Evolutionary conservation across 164 flowering plant species (phyloP).

Genomic region (Malania oleifera): DNA sequence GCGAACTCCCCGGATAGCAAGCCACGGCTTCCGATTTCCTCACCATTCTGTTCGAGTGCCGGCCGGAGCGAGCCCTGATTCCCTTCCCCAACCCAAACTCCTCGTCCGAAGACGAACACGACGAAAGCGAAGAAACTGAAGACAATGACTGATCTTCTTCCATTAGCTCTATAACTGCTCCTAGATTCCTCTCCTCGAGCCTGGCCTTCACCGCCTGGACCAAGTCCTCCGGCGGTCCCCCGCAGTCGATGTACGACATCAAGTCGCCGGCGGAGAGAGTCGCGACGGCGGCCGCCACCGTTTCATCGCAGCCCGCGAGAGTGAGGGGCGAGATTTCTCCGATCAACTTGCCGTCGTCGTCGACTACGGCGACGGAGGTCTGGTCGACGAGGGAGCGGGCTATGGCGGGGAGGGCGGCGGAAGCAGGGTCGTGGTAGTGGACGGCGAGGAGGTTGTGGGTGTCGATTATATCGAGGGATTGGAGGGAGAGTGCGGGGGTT

Average conservation of each 20-base stretch:
- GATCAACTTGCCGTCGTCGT: conserved; percentile 29
- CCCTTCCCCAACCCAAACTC: conserved; percentile 24
- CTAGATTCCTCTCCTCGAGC: conserved; percentile 29
- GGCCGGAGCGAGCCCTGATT: conserved; percentile 8
- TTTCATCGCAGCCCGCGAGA: conserved; percentile 36
- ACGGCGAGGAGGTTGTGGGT: conserved; percentile 23
- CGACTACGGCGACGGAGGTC: conserved; percentile 44
- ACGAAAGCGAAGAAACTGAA: conserved; percentile 8
- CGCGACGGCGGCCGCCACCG: conserved; percentile 36
- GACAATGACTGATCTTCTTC: conserved; percentile 20
- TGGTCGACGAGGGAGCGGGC: conserved; percentile 25
- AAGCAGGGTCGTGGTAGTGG: conserved; percentile 31
- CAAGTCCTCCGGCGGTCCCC: conserved; percentile 45
- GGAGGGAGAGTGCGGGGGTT: conserved; percentile 27
- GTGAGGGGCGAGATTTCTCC: conserved; percentile 54
- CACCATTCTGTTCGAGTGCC: conserved; percentile 21
- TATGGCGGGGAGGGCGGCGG: conserved; percentile 29
- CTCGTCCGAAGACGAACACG: conserved; percentile 37
- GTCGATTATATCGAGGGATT: conserved; percentile 36
- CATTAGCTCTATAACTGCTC: conserved; percentile 30
- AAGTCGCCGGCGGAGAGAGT: conserved; percentile 50
- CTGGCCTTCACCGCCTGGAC: conserved; percentile 30
- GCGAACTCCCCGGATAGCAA: conserved; percentile 46
- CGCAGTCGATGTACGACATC: conserved; percentile 49
- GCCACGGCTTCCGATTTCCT: conserved; percentile 37